Evolutionary conservation across 192 early-diverging fungal genomes (phyloP), one percentile per base, ranked within the genome.

Genomic region (Coemansia sp.): DNA sequence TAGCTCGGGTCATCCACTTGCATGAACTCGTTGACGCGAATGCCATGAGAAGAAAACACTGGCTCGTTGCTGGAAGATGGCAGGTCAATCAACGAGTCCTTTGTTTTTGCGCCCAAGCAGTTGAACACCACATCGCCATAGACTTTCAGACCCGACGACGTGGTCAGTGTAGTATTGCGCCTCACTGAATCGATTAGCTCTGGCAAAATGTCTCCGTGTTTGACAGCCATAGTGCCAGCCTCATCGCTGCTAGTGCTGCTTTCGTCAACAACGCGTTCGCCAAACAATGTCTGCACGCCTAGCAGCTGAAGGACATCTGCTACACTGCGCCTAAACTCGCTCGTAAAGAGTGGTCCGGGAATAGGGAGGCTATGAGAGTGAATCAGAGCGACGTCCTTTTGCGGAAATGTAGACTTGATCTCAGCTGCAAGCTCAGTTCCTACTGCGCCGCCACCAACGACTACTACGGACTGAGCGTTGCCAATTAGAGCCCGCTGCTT

Each of bases 341-440:
- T 88, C 35, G 72, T 72, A 50, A 70, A 73, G 6, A 16, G 23
- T 0, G 73, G 74, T 0, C 74, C 71, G 18, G 73, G 73, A 55
- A 91, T 67, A 35, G 88, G 91, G 21, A 84, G 73, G 33, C 79
- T 70, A 25, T 80, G 85, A 20, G 86, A 86, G 41, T 83, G 82
- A 25, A 83, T 61, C 38, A 83, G 53, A 1, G 68, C 73, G 35
- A 83, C 47, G 2, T 75, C 59, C 41, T 83, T 83, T 1, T 78
- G 42, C 11, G 76, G 73, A 41, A 65, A 78, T 16, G 69, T 76
- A 1, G 76, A 59, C 41, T 76, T 76, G 39, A 83, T 53, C 62
- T 95, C 93, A 0, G 84, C 89, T 0, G 89, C 90, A 45, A 92
- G 53, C 70, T 95, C 92, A 14, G 89, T 68, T 23, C 90, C 93